A percentile compares a stretch with the other conserved stretches of the same genome.
These are phyloP conservation scores for Phytopythium boreale DNA, from an alignment of 352 stramenopile genomes.

Conservation along the genomic window DNA sequence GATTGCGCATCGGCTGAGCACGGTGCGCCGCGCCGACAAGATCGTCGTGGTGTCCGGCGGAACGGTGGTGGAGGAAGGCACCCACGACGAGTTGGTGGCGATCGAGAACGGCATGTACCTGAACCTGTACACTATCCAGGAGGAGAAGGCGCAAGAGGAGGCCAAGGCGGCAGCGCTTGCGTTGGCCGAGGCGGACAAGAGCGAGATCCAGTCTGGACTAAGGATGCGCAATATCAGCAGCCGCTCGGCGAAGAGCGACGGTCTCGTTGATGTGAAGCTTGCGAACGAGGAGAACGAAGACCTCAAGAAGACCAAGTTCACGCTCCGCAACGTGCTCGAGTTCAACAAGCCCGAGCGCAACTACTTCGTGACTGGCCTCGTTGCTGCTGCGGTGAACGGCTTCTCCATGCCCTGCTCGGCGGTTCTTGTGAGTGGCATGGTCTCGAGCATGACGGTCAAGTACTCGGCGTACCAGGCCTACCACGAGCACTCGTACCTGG, in stretches of 20 bases:
- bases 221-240: slow-evolving; percentile 19
- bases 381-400: slow-evolving; percentile 23
- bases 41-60: slow-evolving; percentile 27
- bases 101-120: slow-evolving; percentile 61
- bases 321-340: slow-evolving; percentile 27
- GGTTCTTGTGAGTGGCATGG: slow-evolving; percentile 24
- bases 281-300: slow-evolving; percentile 14
- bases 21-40: slow-evolving; percentile 26
- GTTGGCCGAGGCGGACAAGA: slow-evolving; percentile 6
- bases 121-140: slow-evolving; percentile 58
- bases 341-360: slow-evolving; percentile 22
- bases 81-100: slow-evolving; percentile 32
- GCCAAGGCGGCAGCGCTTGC: slow-evolving; percentile 17
- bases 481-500: slow-evolving; percentile 22
- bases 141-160: slow-evolving; percentile 15
- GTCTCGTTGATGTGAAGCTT: background rate
- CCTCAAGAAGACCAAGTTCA: slow-evolving; percentile 79
- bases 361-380: slow-evolving; percentile 23
- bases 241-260: slow-evolving; percentile 1
- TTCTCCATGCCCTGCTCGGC: slow-evolving; percentile 22
- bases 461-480: slow-evolving; percentile 22
- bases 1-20: slow-evolving; percentile 91
- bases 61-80: slow-evolving; percentile 38
- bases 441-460: slow-evolving; percentile 23
- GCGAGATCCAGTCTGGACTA: slow-evolving; percentile 74